A percentile compares a stretch with the other conserved stretches of the same genome.
Conservation (phyloP, 2,329 filamentous ascomycete species). For the Teratosphaeriaceae sp. region DNA sequence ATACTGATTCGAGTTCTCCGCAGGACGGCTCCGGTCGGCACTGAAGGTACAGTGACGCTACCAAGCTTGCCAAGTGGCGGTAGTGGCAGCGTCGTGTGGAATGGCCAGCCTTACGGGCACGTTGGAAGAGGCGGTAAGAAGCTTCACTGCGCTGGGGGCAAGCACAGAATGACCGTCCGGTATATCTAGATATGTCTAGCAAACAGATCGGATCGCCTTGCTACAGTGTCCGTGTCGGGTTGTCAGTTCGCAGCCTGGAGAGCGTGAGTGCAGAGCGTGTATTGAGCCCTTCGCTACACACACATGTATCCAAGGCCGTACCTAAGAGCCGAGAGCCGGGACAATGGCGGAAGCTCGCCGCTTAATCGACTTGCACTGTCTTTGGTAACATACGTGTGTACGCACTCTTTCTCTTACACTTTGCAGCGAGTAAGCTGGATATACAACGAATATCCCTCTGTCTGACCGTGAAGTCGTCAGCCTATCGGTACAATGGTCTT, state of each 20-base stretch:
- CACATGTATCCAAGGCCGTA: too few species aligned
- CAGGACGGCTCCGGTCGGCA: not conserved
- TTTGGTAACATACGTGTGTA: too few species aligned
- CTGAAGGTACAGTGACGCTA: not conserved
- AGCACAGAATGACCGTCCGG: slow-evolving; percentile 1
- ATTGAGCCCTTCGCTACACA: too few species aligned
- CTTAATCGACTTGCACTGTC: too few species aligned
- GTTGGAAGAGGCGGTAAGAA: not conserved
- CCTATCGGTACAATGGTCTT: slow-evolving; percentile 43
- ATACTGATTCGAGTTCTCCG: too few species aligned
- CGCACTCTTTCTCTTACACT: too few species aligned
- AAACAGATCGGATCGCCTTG: not conserved
- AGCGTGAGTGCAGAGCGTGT: too few species aligned
- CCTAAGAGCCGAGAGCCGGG: too few species aligned
- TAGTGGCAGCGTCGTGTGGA: not conserved
- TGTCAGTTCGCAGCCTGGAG: not conserved
- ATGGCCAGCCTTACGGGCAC: slow-evolving; percentile 1
- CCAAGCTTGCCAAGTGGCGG: not conserved
- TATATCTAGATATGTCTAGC: not conserved
- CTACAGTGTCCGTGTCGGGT: not conserved
- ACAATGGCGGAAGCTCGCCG: too few species aligned
- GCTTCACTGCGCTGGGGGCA: slow-evolving; percentile 3
- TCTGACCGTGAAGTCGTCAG: too few species aligned
- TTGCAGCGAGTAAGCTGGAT: too few species aligned
- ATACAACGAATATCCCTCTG: too few species aligned